phyloP scores from a whole-genome alignment of 2,329 filamentous ascomycete species.

The Coleophoma crateriformis region DNA sequence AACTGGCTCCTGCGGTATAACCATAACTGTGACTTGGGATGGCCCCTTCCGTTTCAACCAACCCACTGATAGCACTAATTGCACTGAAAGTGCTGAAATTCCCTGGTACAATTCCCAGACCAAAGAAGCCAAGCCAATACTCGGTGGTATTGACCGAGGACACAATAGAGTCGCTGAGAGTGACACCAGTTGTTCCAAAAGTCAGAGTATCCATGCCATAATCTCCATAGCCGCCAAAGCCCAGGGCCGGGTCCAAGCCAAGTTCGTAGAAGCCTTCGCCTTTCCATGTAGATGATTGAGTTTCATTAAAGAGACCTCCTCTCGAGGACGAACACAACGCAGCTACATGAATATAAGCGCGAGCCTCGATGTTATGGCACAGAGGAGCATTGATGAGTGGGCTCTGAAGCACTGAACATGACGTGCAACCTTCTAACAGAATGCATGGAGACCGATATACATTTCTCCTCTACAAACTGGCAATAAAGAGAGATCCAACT shows the following conservation, averaged over 20 bases:
- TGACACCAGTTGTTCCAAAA: constrained; percentile 23
- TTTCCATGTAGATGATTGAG: constrained; percentile 49
- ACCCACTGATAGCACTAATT: constrained; percentile 46
- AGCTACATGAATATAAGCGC: constrained; percentile 28
- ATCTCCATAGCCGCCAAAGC: constrained; percentile 53
- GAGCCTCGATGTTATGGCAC: neutral
- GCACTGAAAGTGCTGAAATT: constrained; percentile 44
- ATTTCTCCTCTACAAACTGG: neutral
- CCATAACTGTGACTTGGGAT: constrained; percentile 72
- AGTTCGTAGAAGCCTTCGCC: constrained; percentile 32
- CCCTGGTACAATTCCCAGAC: constrained; percentile 49
- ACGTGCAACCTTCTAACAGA: too few relatives aligned
- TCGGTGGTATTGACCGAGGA: constrained; percentile 44
- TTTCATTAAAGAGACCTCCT: constrained; percentile 52
- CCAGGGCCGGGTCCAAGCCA: constrained; percentile 53
- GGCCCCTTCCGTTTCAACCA: constrained; percentile 50
- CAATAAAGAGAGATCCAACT: constrained; percentile 8
- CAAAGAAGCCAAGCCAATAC: constrained; percentile 49
- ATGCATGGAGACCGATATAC: too few relatives aligned
- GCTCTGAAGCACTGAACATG: too few relatives aligned
- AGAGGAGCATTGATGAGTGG: too few relatives aligned
- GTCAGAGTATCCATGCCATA: constrained; percentile 49
- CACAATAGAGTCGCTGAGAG: constrained; percentile 31
- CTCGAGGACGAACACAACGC: constrained; percentile 48
- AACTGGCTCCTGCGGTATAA: constrained; percentile 71